Evolutionary conservation across 345 rosid species (phyloP).

Genomic region (Hypericum perforatum): DNA sequence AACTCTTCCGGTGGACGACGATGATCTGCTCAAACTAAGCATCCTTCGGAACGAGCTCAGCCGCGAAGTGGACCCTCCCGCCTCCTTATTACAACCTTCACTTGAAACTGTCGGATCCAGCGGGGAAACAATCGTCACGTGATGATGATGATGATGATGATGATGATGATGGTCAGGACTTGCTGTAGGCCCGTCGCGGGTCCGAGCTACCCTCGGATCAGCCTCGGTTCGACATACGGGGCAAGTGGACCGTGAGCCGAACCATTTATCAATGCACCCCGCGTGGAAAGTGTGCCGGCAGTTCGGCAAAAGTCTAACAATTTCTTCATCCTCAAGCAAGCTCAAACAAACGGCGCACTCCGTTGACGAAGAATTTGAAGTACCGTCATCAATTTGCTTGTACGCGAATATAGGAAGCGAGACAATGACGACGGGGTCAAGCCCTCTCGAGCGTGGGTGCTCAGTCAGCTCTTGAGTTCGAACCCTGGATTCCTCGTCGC

Average conservation of each 20-base stretch:
- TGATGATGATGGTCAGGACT: no score
- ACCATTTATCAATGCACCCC: slow-evolving; percentile 61
- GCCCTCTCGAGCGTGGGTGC: not conserved
- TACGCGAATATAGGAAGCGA: slow-evolving; percentile 7
- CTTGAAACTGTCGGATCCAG: slow-evolving; percentile 3
- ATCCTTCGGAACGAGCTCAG: slow-evolving; percentile 1
- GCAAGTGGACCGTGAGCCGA: slow-evolving; percentile 47
- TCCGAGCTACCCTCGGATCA: slow-evolving; percentile 36
- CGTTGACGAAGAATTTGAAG: not conserved
- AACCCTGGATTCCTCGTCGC: not conserved
- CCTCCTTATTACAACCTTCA: not conserved
- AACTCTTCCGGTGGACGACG: no score
- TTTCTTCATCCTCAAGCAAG: slow-evolving; percentile 51
- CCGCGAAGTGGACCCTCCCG: slow-evolving; percentile 1
- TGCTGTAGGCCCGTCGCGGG: slow-evolving; percentile 12
- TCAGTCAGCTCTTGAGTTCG: not conserved
- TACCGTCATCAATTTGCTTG: slow-evolving; percentile 4
- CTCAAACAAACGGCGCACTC: slow-evolving; percentile 75
- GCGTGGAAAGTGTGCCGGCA: slow-evolving; percentile 71
- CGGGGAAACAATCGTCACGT: slow-evolving; percentile 2
- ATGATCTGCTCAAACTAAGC: not conserved
- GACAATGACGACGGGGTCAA: not conserved
- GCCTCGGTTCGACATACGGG: slow-evolving; percentile 76
- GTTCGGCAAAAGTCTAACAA: slow-evolving; percentile 50
- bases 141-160: no score